A percentile compares a stretch with the other conserved stretches of the same genome.
Conservation (phyloP, 2,329 filamentous ascomycete species). For the Colletotrichum spaethianum region DNA sequence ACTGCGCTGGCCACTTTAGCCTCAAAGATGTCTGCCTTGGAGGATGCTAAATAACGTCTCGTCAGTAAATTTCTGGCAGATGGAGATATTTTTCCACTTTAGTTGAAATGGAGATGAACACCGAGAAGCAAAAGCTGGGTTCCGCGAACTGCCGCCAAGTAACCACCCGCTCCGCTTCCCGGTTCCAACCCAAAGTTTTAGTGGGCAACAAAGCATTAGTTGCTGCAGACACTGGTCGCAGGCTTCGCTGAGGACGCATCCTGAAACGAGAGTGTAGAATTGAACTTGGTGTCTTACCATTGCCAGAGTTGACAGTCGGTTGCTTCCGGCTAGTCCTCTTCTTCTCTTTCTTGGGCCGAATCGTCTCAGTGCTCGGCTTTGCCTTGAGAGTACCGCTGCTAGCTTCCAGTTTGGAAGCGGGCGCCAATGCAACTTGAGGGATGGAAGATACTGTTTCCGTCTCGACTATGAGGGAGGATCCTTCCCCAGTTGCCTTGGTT, state of each 20-base stretch:
- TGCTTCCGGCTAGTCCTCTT: constrained; percentile 85
- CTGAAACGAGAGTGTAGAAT: constrained; percentile 26
- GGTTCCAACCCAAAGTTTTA: constrained; percentile 52
- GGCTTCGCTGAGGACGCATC: constrained; percentile 59
- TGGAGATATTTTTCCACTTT: constrained; percentile 49
- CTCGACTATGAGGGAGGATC: constrained; percentile 95
- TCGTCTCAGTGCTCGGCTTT: constrained; percentile 95
- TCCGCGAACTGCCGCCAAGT: constrained; percentile 45
- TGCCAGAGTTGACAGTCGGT: constrained; percentile 77
- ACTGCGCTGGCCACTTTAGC: constrained; percentile 96
- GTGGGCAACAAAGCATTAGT: constrained; percentile 53
- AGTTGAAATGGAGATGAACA: not conserved
- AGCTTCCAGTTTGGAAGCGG: constrained; percentile 75
- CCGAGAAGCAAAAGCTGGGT: constrained; percentile 28
- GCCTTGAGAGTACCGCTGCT: constrained; percentile 81
- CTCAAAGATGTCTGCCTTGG: constrained; percentile 98
- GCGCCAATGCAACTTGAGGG: constrained; percentile 83
- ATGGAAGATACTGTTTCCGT: constrained; percentile 96
- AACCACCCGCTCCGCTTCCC: constrained; percentile 49
- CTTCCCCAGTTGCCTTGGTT: constrained; percentile 76
- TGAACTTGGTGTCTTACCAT: constrained; percentile 70
- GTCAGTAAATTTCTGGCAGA: constrained; percentile 61
- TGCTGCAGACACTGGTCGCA: constrained; percentile 52
- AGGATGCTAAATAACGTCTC: constrained; percentile 75
- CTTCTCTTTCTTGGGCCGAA: constrained; percentile 93